These are phyloP conservation scores for Sclerospora graminicola DNA, from an alignment of 352 stramenopile species.

Conservation along the genomic window DNA sequence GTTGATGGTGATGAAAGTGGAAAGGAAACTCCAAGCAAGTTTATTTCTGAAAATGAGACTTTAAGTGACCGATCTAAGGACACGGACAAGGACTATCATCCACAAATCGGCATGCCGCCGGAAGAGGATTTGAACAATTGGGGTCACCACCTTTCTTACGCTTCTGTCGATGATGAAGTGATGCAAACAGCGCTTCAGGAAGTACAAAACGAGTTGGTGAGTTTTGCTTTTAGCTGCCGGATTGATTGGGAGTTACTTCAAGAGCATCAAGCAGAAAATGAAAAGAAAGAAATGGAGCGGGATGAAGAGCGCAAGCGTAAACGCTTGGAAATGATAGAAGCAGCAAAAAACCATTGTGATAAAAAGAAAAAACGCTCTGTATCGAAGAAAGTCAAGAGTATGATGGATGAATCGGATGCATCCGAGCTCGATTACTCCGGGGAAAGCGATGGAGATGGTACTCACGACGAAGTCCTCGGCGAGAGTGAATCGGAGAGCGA, in stretches of 20 bases:
- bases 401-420: constrained; percentile 35
- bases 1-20: constrained; percentile 35
- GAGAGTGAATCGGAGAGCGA: constrained; percentile 22
- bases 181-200: constrained; percentile 86
- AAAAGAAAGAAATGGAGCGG: constrained; percentile 57
- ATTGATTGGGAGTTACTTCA: constrained; percentile 93
- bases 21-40: constrained; percentile 11
- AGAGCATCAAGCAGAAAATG: constrained; percentile 67
- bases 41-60: constrained; percentile 3
- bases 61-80: constrained; percentile 6
- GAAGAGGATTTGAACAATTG: constrained; percentile 97
- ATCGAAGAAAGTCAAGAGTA: constrained; percentile 26
- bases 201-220: constrained; percentile 44
- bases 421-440: constrained; percentile 31
- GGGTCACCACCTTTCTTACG: constrained; percentile 92
- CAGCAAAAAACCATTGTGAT: constrained; percentile 21
- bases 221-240: constrained; percentile 95
- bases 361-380: constrained; percentile 16
- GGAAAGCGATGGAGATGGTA: constrained; percentile 21
- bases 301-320: constrained; percentile 71
- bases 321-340: constrained; percentile 51
- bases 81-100: constrained; percentile 52
- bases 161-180: constrained; percentile 94
- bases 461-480: constrained; percentile 16
- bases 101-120: constrained; percentile 88